A percentile compares a stretch with the other conserved stretches of the same genome.
phyloP scores from a whole-genome alignment of 257 asterid genomes.

The Solanum bukasovii region DNA sequence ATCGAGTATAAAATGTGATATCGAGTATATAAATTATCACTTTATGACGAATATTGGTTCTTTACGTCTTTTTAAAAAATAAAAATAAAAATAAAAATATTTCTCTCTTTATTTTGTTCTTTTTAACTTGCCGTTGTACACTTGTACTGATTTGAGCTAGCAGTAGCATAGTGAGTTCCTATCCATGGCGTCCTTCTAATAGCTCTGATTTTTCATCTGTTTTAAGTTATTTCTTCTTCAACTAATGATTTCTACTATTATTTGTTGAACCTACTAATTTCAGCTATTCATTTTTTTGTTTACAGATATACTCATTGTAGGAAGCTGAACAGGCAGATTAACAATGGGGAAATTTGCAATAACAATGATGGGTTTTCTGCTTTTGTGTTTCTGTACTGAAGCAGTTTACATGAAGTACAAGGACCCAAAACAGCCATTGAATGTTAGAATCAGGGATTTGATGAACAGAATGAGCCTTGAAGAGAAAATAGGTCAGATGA shows the following conservation, averaged over 20 bases:
- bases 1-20: no score
- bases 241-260: background rate
- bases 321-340: background rate
- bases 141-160: background rate
- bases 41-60: no score
- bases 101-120: background rate
- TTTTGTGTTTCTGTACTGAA: no score
- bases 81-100: background rate
- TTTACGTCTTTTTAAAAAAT: background rate
- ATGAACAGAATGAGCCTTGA: no score
- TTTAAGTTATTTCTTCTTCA: background rate
- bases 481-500: constrained; percentile 20
- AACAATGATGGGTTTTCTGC: no score
- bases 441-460: no score
- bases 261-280: background rate
- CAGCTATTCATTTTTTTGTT: background rate
- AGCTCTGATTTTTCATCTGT: background rate
- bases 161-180: background rate
- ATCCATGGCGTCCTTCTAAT: background rate
- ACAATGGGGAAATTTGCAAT: no score
- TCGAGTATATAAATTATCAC: no score
- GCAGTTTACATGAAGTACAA: no score
- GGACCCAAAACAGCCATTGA: no score
- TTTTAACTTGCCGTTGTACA: background rate
- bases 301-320: background rate